Evolutionary conservation across 176 grass and related monocot species (phyloP).

Genomic region (Carex kokanica): DNA sequence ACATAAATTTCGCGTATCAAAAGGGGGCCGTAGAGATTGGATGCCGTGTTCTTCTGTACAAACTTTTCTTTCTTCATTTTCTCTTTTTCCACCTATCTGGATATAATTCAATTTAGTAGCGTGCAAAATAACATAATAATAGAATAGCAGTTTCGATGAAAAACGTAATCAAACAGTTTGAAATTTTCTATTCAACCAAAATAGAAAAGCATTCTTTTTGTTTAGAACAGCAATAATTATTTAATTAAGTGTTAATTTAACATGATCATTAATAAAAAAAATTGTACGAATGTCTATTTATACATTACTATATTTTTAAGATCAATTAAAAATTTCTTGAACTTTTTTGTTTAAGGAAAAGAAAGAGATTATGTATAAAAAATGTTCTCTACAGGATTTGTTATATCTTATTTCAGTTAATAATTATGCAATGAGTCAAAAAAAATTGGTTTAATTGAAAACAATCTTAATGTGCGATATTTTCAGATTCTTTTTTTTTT

Average conservation of each 20-base stretch:
- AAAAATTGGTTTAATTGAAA: not conserved
- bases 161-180: not conserved
- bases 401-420: not conserved
- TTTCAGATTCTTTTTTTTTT: not conserved
- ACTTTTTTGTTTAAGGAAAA: not conserved
- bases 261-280: not conserved
- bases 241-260: not conserved
- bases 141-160: not conserved
- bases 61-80: not conserved
- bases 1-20: not conserved
- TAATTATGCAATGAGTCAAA: not conserved
- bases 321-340: not conserved
- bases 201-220: not conserved
- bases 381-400: not conserved
- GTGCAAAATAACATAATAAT: not conserved
- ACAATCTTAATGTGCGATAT: not conserved
- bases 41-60: constrained; percentile 2
- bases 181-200: not conserved
- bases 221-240: not conserved
- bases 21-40: constrained; percentile 7
- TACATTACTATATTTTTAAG: not conserved
- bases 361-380: not conserved
- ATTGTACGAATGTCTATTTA: not conserved
- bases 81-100: not conserved
- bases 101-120: not conserved